Evolutionary conservation across 352 stramenopile genomes (phyloP).

Genomic region (Globisporangium takayamanum): DNA sequence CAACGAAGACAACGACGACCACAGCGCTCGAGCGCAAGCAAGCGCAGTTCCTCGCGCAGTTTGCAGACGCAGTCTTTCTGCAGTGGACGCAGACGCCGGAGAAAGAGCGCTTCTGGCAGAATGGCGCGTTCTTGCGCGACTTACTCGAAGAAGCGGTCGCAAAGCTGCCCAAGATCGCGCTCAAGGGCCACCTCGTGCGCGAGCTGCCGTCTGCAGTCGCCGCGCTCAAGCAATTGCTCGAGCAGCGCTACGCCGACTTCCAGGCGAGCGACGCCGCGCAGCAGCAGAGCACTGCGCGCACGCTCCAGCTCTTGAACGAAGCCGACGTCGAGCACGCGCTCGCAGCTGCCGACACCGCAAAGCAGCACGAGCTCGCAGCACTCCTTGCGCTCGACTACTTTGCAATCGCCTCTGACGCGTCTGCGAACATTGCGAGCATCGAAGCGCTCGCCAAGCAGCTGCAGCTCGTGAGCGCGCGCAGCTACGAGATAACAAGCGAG

Average conservation of each 20-base stretch:
- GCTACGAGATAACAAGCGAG: conserved; percentile 28
- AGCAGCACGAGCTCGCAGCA: conserved; percentile 19
- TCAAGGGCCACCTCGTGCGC: conserved; percentile 38
- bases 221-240: conserved; percentile 27
- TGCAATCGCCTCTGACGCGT: conserved; percentile 6
- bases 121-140: conserved; percentile 26
- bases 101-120: conserved; percentile 45
- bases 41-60: conserved; percentile 52
- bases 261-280: conserved; percentile 11
- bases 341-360: conserved; percentile 18
- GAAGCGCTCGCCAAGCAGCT: conserved; percentile 28
- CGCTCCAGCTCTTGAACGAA: conserved; percentile 36
- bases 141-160: conserved; percentile 52
- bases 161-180: conserved; percentile 43
- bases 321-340: conserved; percentile 48
- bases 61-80: conserved; percentile 42
- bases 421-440: conserved; percentile 2
- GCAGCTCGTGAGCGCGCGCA: conserved; percentile 28
- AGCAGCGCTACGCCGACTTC: conserved; percentile 23
- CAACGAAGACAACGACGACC: background rate
- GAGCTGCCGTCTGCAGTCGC: conserved; percentile 24
- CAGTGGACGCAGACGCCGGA: conserved; percentile 34
- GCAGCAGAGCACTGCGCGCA: background rate
- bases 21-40: conserved; percentile 34
- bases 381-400: conserved; percentile 35